Evolutionary conservation across 225 moss, liverwort and hornwort species (phyloP).

Genomic region (Bryoerythrophyllum caledonicum): DNA sequence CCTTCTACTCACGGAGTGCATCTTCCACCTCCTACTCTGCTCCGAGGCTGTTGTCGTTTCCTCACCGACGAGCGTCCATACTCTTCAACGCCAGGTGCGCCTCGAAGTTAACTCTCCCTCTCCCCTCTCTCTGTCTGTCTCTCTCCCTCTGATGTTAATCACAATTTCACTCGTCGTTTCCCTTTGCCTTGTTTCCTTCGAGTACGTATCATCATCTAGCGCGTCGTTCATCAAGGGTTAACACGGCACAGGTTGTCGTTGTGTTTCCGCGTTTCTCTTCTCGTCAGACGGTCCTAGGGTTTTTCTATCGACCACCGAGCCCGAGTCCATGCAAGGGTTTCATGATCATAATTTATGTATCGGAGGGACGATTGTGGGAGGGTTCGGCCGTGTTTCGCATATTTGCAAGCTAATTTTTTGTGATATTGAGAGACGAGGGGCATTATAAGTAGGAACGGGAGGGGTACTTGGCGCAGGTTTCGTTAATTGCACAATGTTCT

Average conservation of each 20-base stretch:
- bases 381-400: conserved; percentile 7
- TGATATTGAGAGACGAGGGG: not conserved
- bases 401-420: not conserved
- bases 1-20: not conserved
- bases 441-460: not conserved
- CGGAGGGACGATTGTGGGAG: not conserved
- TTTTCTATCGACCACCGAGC: not conserved
- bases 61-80: not conserved
- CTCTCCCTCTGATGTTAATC: not conserved
- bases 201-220: not conserved
- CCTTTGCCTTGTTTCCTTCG: not conserved
- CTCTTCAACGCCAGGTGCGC: not conserved
- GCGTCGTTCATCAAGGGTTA: not conserved
- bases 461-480: conserved; percentile 9
- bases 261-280: not conserved
- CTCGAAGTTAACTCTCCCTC: not conserved
- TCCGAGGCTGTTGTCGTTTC: not conserved
- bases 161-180: not conserved
- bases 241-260: not conserved
- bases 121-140: not conserved
- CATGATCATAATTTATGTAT: not conserved
- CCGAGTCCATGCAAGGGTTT: not conserved
- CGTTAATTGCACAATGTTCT: not conserved
- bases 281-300: conserved; percentile 6
- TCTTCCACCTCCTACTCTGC: not conserved